Conservation (phyloP, 176 grass and related monocot genomes). For the Pontederia crassipes region DNA sequence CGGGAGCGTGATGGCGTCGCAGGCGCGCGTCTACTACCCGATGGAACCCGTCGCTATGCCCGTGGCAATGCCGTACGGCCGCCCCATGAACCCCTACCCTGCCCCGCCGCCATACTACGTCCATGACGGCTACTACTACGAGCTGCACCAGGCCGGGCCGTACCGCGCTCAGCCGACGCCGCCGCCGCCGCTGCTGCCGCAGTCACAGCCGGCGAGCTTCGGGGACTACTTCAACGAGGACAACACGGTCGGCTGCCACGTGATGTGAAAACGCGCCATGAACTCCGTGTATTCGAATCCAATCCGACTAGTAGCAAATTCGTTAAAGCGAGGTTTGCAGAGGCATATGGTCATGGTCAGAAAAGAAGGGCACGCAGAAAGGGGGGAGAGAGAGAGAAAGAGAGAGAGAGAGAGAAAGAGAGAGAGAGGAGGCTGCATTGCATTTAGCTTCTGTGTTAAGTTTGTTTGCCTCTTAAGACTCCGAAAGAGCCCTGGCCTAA, state of each 20-base stretch:
- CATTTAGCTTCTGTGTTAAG: too few species aligned
- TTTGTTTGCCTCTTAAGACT: too few species aligned
- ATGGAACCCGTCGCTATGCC: conserved; percentile 39
- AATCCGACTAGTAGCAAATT: too few species aligned
- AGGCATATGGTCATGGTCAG: too few species aligned
- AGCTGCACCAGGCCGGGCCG: neutral
- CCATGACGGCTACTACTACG: conserved; percentile 30
- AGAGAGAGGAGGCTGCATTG: too few species aligned
- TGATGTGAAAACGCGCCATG: conserved; percentile 37
- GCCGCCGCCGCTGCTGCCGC: conserved; percentile 19
- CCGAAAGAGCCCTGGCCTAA: too few species aligned
- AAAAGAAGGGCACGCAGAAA: too few species aligned
- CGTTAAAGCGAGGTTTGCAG: too few species aligned
- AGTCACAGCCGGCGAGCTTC: conserved; percentile 54
- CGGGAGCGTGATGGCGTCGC: neutral
- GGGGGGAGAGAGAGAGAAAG: too few species aligned
- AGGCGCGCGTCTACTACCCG: conserved; percentile 31
- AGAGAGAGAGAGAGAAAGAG: too few species aligned
- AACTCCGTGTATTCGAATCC: too few species aligned
- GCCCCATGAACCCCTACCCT: conserved; percentile 29
- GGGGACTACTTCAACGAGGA: conserved; percentile 68
- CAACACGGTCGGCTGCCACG: conserved; percentile 48
- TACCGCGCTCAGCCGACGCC: neutral
- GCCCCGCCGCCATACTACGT: conserved; percentile 15
- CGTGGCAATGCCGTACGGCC: conserved; percentile 25